Conservation (phyloP, 139 green algal species). For the Coccomyxa sp. region DNA sequence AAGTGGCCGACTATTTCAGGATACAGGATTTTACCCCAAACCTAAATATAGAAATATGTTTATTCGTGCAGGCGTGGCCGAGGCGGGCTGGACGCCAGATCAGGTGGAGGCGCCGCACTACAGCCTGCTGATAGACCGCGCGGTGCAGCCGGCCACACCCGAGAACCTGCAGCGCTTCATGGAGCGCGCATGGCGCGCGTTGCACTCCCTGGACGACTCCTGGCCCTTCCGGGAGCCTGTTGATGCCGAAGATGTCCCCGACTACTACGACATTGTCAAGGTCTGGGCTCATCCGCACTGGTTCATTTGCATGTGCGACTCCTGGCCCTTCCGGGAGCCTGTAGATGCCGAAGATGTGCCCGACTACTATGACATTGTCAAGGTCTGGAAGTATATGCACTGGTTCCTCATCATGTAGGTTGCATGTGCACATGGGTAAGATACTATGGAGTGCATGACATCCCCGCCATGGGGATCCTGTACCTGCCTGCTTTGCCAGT, state of each 20-base stretch:
- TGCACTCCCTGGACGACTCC: constrained; percentile 54
- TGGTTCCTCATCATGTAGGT: constrained; percentile 14
- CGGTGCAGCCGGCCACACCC: constrained; percentile 20
- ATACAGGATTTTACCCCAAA: no score
- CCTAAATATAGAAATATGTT: no score
- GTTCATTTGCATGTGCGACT: constrained; percentile 50
- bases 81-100: constrained; percentile 68
- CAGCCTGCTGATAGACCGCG: constrained; percentile 33
- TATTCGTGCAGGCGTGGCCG: constrained; percentile 61
- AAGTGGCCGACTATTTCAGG: no score
- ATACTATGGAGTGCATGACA: no score
- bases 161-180: constrained; percentile 60
- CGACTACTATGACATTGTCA: constrained; percentile 88
- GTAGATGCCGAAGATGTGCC: constrained; percentile 77
- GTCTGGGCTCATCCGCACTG: background rate
- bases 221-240: constrained; percentile 89
- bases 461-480: no score
- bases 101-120: background rate
- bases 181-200: background rate
- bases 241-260: constrained; percentile 67
- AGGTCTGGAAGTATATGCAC: constrained; percentile 10
- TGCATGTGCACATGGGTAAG: no score
- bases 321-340: constrained; percentile 82
- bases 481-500: no score
- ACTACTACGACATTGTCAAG: constrained; percentile 88